Base-by-base conservation (phyloP, 306 rosid genomes). In the Amphicarpaea edgeworthii region DNA sequence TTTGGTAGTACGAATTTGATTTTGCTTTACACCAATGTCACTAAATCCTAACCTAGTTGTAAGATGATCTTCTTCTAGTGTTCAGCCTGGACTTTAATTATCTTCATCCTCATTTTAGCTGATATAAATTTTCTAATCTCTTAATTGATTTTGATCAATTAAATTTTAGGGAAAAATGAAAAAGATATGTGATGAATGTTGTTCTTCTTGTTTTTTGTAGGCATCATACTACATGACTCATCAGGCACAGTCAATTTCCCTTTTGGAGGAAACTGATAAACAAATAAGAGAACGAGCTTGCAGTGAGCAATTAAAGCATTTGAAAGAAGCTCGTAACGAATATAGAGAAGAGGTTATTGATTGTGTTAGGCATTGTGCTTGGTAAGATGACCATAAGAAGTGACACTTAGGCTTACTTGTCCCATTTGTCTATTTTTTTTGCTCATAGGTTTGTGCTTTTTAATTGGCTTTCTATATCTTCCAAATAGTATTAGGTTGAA, bases 221-320 rank as follows among this genome's bases (percentile, higher is more conserved):
- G 97, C 94, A 38, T 90, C 97, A 8, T 84, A 88, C 84, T 91
- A 88, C 88, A 80, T 90, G 88, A 87, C 91, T 69, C 97, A 91
- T 84, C 84, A 80, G 21, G 80, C 80, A 68, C 84, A 80, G 11
- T 80, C 84, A 68, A 74, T 80, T 61, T 68, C 75, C 49, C 76
- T 67, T 59, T 59, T 80, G 79, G 84, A 80, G 80, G 84, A 93
- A 90, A 87, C 93, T 80, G 97, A 93, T 86, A 93, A 82, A 78
- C 94, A 93, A 85, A 87, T 93, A 63, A 85, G 91, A 83, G 98
- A 74, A 7, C 65, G 84, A 12, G 65, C 71, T 45, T 80, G 72
- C 49, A 34, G 80, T 21, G 80, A 68, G 75, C 73, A 80, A 74
- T 49, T 80, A 77, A 80, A 68, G 72, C 80, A 45, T 74, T 68